These are phyloP conservation scores for Agrocybe chaxingu DNA, from an alignment of 768 basidiomycete genomes.

Conservation along the genomic window DNA sequence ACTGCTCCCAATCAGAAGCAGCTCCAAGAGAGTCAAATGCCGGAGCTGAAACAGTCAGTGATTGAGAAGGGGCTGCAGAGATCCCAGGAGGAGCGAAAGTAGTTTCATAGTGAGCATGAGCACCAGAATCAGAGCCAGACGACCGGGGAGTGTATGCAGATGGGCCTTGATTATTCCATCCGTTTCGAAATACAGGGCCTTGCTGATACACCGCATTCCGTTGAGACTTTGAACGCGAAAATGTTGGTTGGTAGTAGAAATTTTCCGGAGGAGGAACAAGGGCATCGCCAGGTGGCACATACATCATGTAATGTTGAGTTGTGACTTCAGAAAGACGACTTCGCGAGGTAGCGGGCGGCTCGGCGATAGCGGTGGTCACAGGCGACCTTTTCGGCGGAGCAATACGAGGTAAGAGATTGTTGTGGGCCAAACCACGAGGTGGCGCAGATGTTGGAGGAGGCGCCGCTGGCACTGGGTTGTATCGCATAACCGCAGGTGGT, in stretches of 20 bases:
- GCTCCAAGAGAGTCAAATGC: slow-evolving; percentile 4
- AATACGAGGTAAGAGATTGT: slow-evolving; percentile 5
- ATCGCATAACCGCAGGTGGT: neutral
- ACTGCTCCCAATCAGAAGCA: slow-evolving; percentile 11
- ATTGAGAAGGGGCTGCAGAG: neutral
- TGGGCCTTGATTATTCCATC: slow-evolving; percentile 16
- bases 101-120: neutral
- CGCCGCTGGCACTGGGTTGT: neutral
- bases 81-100: neutral
- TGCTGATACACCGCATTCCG: slow-evolving; percentile 6
- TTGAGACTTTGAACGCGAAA: slow-evolving; percentile 1
- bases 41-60: neutral
- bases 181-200: slow-evolving; percentile 11
- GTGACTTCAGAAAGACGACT: slow-evolving; percentile 3
- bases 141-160: neutral
- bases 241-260: neutral
- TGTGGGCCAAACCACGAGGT: neutral
- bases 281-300: neutral
- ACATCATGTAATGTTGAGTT: slow-evolving; percentile 3
- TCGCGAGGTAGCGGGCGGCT: neutral
- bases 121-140: neutral
- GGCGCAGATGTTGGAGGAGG: neutral
- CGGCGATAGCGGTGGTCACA: neutral
- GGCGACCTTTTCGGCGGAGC: slow-evolving; percentile 12
- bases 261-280: neutral